Evolutionary conservation across 768 basidiomycete genomes (phyloP), one percentile per base, ranked within the genome.

Genomic region (Naganishia antarctica): DNA sequence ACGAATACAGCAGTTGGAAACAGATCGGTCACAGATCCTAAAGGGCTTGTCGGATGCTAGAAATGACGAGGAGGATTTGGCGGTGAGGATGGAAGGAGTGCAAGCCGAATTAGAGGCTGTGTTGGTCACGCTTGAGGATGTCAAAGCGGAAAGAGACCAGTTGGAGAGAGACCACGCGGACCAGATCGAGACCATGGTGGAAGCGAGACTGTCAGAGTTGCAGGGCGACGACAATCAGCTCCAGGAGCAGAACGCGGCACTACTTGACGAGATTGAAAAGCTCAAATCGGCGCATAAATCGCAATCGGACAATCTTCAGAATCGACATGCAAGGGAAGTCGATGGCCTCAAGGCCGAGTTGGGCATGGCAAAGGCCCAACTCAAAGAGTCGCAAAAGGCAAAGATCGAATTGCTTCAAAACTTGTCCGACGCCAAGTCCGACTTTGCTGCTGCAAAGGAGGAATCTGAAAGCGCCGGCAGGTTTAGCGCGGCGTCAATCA

Each of bases 201-300:
- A 90, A 1, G 91, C 96, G 74, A 89, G 92, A 70, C 87, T 88
- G 61, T 88, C 88, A 2, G 93, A 98, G 76, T 89, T 91, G 15
- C 91, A 96, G 71, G 89, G 91, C 0, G 92, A 97, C 75, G 84
- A 91, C 8, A 91, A 92, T 0, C 90, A 94, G 15, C 80, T 96
- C 48, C 91, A 96, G 77, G 86, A 92, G 53, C 88, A 91, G 75
- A 89, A 90, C 72, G 80, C 83, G 21, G 80, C 87, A 13, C 80
- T 91, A 45, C 82, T 88, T 1, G 86, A 89, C 15, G 88, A 93
- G 69, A 78, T 90, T 21, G 84, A 83, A 29, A 18, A 43, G 29
- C 29, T 45, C 44, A 58, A 62, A 7, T 66, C 69, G 2, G 60
- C 65, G 11, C 65, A 63, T 41, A 73, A 73, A 53, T 40, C 67